Percentiles rank a stretch among this genome's conserved stretches.
These are phyloP conservation scores for Pseudomonodictys pantanalensis DNA, from an alignment of 495 filamentous ascomycete genomes.

Conservation along the genomic window DNA sequence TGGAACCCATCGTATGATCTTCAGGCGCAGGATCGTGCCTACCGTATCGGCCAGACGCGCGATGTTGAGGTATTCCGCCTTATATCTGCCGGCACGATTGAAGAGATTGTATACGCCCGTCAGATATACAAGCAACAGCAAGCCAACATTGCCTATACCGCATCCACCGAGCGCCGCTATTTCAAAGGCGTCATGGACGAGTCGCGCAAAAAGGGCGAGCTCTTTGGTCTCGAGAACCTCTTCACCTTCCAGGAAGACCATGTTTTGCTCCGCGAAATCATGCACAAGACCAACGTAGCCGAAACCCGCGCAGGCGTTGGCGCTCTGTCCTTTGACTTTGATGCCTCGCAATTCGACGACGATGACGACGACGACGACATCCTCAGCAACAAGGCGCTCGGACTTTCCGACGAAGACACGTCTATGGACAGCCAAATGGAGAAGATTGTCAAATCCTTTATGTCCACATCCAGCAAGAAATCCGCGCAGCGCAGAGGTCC, in stretches of 20 bases:
- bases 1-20: conserved; percentile 96
- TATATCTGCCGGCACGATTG: conserved; percentile 89
- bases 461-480: conserved; percentile 24
- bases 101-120: conserved; percentile 94
- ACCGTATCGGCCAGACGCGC: conserved; percentile 87
- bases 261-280: conserved; percentile 80
- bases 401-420: conserved; percentile 54
- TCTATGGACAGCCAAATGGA: conserved; percentile 54
- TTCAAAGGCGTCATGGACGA: conserved; percentile 92
- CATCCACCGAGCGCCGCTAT: conserved; percentile 86
- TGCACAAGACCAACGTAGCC: conserved; percentile 96
- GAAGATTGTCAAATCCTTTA: conserved; percentile 70
- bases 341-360: conserved; percentile 33
- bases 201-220: conserved; percentile 79
- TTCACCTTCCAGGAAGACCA: conserved; percentile 78
- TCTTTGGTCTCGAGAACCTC: conserved; percentile 88
- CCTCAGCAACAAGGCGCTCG: conserved; percentile 41
- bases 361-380: conserved; percentile 56
- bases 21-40: conserved; percentile 95
- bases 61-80: conserved; percentile 97
- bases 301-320: conserved; percentile 84
- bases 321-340: conserved; percentile 63
- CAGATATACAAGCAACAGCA: conserved; percentile 99
- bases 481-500: conserved; percentile 45
- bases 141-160: conserved; percentile 95